Percentiles rank a stretch among this genome's conserved stretches.
Conservation (phyloP, 1,284 basidiomycete species). For the Mycena citricolor region DNA sequence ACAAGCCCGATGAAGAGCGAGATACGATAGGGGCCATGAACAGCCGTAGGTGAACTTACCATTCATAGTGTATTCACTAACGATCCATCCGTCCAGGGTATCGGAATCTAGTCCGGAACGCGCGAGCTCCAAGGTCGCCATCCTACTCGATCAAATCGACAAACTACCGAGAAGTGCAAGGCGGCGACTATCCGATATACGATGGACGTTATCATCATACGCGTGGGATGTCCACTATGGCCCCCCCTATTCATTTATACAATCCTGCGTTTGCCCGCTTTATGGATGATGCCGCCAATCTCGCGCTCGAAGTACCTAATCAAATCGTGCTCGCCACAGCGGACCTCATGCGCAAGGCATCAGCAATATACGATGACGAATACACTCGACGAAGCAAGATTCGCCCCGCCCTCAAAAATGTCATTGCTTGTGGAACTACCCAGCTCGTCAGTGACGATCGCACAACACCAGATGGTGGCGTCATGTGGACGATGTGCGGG, state of each 20-base stretch:
- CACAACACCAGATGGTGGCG: conserved; percentile 7
- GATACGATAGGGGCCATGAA: conserved; percentile 9
- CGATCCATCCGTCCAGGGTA: conserved; percentile 2
- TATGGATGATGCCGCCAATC: conserved; percentile 6
- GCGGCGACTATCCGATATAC: conserved; percentile 5
- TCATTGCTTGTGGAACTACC: conserved; percentile 3
- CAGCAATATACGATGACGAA: conserved; percentile 10
- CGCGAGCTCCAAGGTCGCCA: conserved; percentile 1
- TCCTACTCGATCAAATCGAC: conserved; percentile 4
- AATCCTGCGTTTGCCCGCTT: conserved; percentile 15
- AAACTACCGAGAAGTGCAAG: conserved; percentile 5
- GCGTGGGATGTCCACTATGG: conserved; percentile 2
- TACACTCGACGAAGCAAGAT: background rate
- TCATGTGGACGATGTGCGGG: conserved; percentile 8
- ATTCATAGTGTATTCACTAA: background rate
- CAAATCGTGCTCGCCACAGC: conserved; percentile 1
- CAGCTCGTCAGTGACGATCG: background rate
- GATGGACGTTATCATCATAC: conserved; percentile 11
- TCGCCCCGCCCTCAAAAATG: conserved; percentile 9
- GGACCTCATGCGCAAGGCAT: conserved; percentile 8
- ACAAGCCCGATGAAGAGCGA: conserved; percentile 1
- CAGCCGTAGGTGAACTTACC: background rate
- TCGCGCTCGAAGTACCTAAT: conserved; percentile 1
- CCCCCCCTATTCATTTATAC: conserved; percentile 17
- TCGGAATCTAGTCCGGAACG: background rate